Percentiles rank a stretch among this genome's conserved stretches.
These are phyloP conservation scores for Cryptococcus maquisensis DNA, from an alignment of 1,284 basidiomycete genomes.

Conservation along the genomic window DNA sequence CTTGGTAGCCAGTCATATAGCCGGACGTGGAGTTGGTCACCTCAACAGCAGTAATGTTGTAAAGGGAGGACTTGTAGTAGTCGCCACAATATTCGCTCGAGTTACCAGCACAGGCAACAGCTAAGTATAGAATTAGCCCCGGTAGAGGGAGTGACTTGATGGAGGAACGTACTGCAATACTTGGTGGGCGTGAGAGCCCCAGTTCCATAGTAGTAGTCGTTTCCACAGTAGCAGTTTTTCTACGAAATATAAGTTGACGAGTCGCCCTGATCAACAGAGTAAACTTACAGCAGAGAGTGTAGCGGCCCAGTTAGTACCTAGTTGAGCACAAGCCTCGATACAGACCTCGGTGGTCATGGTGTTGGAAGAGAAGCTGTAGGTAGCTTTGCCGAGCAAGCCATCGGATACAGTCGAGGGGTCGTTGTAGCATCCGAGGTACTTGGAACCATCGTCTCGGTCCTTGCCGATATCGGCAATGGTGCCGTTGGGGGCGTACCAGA, in stretches of 20 bases:
- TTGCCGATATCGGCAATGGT: background rate
- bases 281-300: conserved; percentile 1
- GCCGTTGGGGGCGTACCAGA: conserved; percentile 5
- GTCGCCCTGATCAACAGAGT: conserved; percentile 10
- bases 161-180: conserved; percentile 13
- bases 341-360: conserved; percentile 8
- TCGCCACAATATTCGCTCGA: conserved; percentile 5
- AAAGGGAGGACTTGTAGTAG: background rate
- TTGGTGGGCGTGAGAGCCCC: conserved; percentile 14
- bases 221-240: conserved; percentile 16
- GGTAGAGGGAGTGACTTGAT: no score
- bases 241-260: conserved; percentile 8
- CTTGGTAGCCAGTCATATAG: conserved; percentile 5
- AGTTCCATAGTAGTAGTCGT: conserved; percentile 11
- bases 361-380: conserved; percentile 11
- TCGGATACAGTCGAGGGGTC: conserved; percentile 1
- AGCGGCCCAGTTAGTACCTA: background rate
- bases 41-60: conserved; percentile 1
- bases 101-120: conserved; percentile 2
- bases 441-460: background rate
- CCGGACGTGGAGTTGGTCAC: background rate
- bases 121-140: background rate
- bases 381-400: conserved; percentile 9
- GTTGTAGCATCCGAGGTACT: conserved; percentile 1
- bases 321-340: conserved; percentile 2